phyloP scores from a whole-genome alignment of 2,329 filamentous ascomycete species.

The Diplodia mutila region DNA sequence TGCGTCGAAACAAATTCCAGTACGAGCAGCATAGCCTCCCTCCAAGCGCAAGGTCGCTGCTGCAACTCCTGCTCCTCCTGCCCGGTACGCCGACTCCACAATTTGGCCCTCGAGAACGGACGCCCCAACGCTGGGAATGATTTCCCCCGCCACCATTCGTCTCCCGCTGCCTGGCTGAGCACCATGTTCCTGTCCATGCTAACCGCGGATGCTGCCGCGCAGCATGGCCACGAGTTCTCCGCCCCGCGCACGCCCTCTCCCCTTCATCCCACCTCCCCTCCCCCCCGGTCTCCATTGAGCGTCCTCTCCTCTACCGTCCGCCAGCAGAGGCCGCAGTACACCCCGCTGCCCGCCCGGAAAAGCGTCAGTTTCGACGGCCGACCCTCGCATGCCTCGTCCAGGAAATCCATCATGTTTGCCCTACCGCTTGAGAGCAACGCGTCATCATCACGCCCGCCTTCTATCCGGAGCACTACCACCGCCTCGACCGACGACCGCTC shows the following conservation, averaged over 20 bases:
- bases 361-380: slow-evolving; percentile 12
- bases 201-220: slow-evolving; percentile 40
- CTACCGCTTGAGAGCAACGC: slow-evolving; percentile 25
- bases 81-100: slow-evolving; percentile 14
- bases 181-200: slow-evolving; percentile 45
- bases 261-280: slow-evolving; percentile 34
- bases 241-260: slow-evolving; percentile 30
- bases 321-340: slow-evolving; percentile 30
- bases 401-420: slow-evolving; percentile 28
- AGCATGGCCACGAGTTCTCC: slow-evolving; percentile 41
- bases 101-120: not conserved
- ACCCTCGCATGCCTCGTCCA: slow-evolving; percentile 26
- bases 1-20: slow-evolving; percentile 10
- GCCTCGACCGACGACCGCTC: slow-evolving; percentile 39
- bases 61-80: not conserved
- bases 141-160: not conserved
- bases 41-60: not conserved
- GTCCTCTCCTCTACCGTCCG: slow-evolving; percentile 39
- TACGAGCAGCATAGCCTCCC: slow-evolving; percentile 14
- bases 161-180: slow-evolving; percentile 19
- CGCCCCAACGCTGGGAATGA: slow-evolving; percentile 12
- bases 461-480: slow-evolving; percentile 19
- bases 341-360: slow-evolving; percentile 26
- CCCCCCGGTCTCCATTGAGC: slow-evolving; percentile 41
- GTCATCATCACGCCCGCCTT: slow-evolving; percentile 27